phyloP scores from a whole-genome alignment of 768 basidiomycete genomes.

The Lactarius tabidus region DNA sequence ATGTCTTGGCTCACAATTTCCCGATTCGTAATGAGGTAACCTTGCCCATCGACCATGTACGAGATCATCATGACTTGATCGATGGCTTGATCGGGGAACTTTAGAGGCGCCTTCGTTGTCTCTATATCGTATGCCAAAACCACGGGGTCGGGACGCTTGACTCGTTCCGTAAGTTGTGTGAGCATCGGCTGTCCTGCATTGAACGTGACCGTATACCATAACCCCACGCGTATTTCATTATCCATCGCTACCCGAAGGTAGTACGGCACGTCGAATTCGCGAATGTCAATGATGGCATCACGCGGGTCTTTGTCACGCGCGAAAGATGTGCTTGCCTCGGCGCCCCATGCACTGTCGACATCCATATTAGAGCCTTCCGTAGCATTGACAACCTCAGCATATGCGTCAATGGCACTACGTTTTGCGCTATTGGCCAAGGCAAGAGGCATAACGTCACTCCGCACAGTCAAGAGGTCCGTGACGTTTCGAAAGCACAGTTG shows the following conservation, averaged over 20 bases:
- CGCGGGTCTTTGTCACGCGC: conserved; percentile 72
- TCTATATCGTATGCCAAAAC: conserved; percentile 99
- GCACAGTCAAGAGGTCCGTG: conserved; percentile 82
- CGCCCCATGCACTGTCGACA: conserved; percentile 61
- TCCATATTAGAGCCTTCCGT: conserved; percentile 61
- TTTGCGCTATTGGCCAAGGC: conserved; percentile 89
- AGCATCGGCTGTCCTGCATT: conserved; percentile 75
- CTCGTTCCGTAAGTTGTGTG: conserved; percentile 68
- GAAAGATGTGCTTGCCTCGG: conserved; percentile 40
- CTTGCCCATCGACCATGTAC: conserved; percentile 98
- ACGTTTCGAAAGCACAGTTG: conserved; percentile 90
- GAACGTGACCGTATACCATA: conserved; percentile 95
- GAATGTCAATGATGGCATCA: conserved; percentile 88
- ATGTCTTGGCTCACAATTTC: conserved; percentile 98
- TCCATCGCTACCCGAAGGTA: conserved; percentile 99
- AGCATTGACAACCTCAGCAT: conserved; percentile 90
- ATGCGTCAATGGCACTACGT: conserved; percentile 93
- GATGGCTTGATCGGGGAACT: conserved; percentile 92
- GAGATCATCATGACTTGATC: conserved; percentile 99
- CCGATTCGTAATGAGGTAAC: conserved; percentile 94
- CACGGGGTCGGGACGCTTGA: conserved; percentile 98
- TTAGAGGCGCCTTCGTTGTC: conserved; percentile 98
- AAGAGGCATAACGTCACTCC: conserved; percentile 85
- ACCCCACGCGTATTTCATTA: conserved; percentile 92
- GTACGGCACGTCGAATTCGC: conserved; percentile 96